Evolutionary conservation across 148 eudicot genomes (phyloP).

Genomic region (Selenicereus undatus): DNA sequence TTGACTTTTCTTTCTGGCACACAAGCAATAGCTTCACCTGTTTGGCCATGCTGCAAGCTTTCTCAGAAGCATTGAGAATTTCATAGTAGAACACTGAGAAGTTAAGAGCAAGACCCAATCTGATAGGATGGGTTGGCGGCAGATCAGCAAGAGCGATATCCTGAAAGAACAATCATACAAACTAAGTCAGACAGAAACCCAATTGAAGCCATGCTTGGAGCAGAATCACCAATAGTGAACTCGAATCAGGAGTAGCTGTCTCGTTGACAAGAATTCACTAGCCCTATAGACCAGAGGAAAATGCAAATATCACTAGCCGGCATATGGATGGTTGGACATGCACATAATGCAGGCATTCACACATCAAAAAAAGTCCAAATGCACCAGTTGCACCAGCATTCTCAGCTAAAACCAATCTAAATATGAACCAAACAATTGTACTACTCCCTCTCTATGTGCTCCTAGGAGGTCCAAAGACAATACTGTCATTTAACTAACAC

Average conservation of each 20-base stretch:
- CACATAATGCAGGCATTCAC: background rate
- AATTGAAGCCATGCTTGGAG: background rate
- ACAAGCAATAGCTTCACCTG: background rate
- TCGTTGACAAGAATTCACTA: background rate
- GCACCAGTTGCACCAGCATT: background rate
- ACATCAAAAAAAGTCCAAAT: background rate
- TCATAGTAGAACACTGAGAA: slow-evolving; percentile 56
- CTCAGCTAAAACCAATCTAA: background rate
- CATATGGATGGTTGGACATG: background rate
- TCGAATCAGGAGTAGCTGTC: background rate
- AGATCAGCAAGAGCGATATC: slow-evolving; percentile 37
- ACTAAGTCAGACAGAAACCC: background rate
- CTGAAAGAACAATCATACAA: slow-evolving; percentile 22
- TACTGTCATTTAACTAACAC: background rate
- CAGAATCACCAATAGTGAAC: background rate
- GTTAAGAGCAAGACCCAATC: slow-evolving; percentile 54
- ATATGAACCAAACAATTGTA: background rate
- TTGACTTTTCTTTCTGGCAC: background rate
- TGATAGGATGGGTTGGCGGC: slow-evolving; percentile 45
- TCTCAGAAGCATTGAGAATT: slow-evolving; percentile 45
- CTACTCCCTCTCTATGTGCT: background rate
- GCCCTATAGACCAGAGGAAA: background rate
- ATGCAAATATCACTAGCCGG: background rate
- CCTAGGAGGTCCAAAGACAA: background rate
- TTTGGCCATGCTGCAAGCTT: slow-evolving; percentile 46